Base-by-base conservation (phyloP, 2,329 filamentous ascomycete species). In the Plenodomus tracheiphilus region DNA sequence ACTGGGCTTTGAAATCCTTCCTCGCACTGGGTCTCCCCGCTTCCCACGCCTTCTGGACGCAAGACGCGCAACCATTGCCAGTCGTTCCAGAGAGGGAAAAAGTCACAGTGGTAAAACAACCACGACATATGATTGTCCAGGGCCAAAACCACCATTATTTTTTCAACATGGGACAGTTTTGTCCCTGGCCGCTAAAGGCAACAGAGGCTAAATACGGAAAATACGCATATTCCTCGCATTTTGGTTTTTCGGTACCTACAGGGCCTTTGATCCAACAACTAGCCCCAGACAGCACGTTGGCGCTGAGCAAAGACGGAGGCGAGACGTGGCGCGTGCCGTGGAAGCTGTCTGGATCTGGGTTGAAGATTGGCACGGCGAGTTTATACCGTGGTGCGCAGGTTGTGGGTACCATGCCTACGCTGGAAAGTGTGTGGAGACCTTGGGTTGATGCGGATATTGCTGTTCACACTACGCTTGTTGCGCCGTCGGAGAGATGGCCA, bases 1-100 rank as follows among this genome's bases (percentile, higher is more conserved):
- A 82, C 56, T 83, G 80, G 81, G 76, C 74, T 7, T 62, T 82
- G 18, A 83, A 83, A 47, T 75, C 76, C 0, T 73, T 83, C 2
- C 64, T 81, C 1, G 73, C 71, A 0, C 61, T 80, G 0, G 70
- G 66, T 0, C 47, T 82, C 0, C 51, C 66, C 0, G 51, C 58
- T 1, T 51, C 61, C 0, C 68, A 80, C 39, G 58, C 67, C 0
- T 82, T 83, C 45, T 83, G 81, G 80, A 60, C 57, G 0, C 58
- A 65, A 0, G 49, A 74, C 2, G 76, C 82, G 8, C 72, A 76
- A 46, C 70, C 74, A 0, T 43, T 65, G 4, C 57, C 61, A 3
- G 37, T 74, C 0, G 42, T 65, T 4, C 57, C 61, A 2, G 37
- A 11, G 34, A 18, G n/a, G 11, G 13, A 6, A 41, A 39, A 8